Conservation (phyloP, 345 rosid genomes). For the Eucalyptus coolabah region DNA sequence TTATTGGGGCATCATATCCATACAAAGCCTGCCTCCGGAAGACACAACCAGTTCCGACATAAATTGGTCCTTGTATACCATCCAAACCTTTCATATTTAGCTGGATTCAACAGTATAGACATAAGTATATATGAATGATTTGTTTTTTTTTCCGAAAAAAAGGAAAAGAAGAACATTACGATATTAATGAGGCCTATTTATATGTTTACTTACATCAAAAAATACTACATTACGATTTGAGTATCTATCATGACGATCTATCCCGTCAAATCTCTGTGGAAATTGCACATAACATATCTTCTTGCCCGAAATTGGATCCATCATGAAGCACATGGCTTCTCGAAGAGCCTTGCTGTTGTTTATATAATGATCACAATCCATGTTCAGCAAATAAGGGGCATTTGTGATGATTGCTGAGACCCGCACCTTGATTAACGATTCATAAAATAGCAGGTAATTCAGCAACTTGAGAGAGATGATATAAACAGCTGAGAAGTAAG, state of each 20-base stretch:
- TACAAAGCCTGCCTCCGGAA: constrained; percentile 86
- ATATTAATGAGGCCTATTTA: neutral
- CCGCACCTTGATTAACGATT: constrained; percentile 23
- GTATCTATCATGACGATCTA: constrained; percentile 65
- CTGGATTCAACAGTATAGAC: constrained; percentile 16
- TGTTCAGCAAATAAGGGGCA: constrained; percentile 71
- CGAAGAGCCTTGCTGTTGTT: constrained; percentile 78
- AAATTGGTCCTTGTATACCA: constrained; percentile 90
- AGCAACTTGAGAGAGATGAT: neutral
- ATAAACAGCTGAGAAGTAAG: neutral
- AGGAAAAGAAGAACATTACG: neutral
- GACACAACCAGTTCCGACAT: constrained; percentile 92
- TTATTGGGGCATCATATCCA: constrained; percentile 67
- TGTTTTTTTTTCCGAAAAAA: neutral
- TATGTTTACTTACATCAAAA: constrained; percentile 45
- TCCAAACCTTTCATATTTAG: constrained; percentile 94
- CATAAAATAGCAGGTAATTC: neutral
- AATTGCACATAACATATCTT: constrained; percentile 74
- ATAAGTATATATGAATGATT: neutral
- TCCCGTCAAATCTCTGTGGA: constrained; percentile 84
- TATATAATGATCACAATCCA: constrained; percentile 81
- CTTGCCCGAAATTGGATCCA: constrained; percentile 75
- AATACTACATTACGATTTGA: constrained; percentile 77
- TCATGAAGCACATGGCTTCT: constrained; percentile 87
- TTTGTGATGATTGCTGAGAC: constrained; percentile 72